Percentiles rank a stretch among this genome's conserved stretches.
Conservation (phyloP, 2,329 filamentous ascomycete genomes). For the Trichoderma sp. region DNA sequence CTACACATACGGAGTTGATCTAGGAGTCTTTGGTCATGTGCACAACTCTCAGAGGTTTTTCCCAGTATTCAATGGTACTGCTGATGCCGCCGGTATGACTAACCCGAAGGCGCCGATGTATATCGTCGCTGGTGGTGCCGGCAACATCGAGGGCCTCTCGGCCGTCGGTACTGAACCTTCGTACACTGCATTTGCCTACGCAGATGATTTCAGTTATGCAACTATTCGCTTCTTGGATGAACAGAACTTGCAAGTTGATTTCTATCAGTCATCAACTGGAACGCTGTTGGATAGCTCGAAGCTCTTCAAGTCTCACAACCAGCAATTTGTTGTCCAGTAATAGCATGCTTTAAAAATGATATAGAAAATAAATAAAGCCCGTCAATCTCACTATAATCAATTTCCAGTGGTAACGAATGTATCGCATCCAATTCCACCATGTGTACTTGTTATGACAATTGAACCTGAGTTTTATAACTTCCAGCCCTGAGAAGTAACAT, state of each 20-base stretch:
- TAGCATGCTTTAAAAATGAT: not conserved
- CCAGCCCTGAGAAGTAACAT: not conserved
- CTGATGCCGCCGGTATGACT: slow-evolving; percentile 38
- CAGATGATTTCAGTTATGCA: slow-evolving; percentile 52
- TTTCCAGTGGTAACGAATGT: too few relatives aligned
- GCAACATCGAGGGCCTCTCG: slow-evolving; percentile 54
- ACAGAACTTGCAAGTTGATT: slow-evolving; percentile 49
- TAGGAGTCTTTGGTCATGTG: slow-evolving; percentile 56
- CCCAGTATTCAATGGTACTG: slow-evolving; percentile 37
- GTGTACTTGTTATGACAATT: not conserved
- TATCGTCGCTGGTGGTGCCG: slow-evolving; percentile 53
- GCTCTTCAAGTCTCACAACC: slow-evolving; percentile 48
- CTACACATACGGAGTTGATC: slow-evolving; percentile 56
- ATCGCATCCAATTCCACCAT: not conserved
- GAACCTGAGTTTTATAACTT: not conserved
- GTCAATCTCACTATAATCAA: not conserved
- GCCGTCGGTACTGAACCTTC: slow-evolving; percentile 41
- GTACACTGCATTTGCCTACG: slow-evolving; percentile 50
- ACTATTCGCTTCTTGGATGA: slow-evolving; percentile 46
- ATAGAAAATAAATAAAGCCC: not conserved
- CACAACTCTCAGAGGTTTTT: slow-evolving; percentile 57
- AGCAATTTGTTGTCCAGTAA: slow-evolving; percentile 45
- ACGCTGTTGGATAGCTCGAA: slow-evolving; percentile 46
- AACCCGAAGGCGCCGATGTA: slow-evolving; percentile 35
- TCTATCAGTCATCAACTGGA: slow-evolving; percentile 49